Evolutionary conservation across 176 grass and related monocot species (phyloP).

Genomic region (Oryza glaberrima): DNA sequence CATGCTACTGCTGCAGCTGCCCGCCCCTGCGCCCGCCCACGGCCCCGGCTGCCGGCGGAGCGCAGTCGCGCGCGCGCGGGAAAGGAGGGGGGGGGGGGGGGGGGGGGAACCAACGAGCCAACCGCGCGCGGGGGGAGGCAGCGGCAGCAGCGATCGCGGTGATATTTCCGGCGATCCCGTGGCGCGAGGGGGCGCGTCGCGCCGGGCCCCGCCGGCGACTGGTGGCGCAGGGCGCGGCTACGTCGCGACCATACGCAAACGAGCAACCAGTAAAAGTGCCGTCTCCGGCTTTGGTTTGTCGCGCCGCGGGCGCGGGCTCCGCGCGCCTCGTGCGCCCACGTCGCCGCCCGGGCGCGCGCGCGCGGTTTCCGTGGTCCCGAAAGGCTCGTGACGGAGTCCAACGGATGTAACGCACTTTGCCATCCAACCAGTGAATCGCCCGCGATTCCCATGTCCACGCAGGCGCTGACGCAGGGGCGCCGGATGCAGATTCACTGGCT

Average conservation of each 20-base stretch:
- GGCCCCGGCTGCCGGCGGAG: conserved; percentile 30
- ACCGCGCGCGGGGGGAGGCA: not conserved
- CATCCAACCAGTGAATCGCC: conserved; percentile 14
- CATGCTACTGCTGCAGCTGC: conserved; percentile 28
- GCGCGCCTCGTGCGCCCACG: conserved; percentile 22
- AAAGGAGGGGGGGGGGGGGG: conserved; percentile 10
- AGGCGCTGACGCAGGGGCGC: conserved; percentile 26
- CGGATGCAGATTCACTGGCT: conserved; percentile 40
- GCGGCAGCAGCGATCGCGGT: not conserved
- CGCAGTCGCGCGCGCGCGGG: conserved; percentile 18
- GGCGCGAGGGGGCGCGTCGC: not conserved
- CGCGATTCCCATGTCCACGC: conserved; percentile 21
- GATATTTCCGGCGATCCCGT: conserved; percentile 34
- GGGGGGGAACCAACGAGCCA: not conserved
- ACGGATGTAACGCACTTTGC: conserved; percentile 14
- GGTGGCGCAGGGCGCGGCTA: conserved; percentile 48
- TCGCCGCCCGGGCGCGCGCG: not conserved
- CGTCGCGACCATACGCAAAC: conserved; percentile 10
- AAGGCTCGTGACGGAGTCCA: conserved; percentile 13
- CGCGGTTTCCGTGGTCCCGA: conserved; percentile 45
- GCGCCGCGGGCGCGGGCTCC: not conserved
- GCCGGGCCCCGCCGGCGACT: not conserved
- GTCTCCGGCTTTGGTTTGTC: conserved; percentile 39
- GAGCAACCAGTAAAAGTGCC: conserved; percentile 29
- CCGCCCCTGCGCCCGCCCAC: not conserved